These are phyloP conservation scores for Rhodomyrtus psidioides DNA, from an alignment of 441 rosid species.

Conservation along the genomic window DNA sequence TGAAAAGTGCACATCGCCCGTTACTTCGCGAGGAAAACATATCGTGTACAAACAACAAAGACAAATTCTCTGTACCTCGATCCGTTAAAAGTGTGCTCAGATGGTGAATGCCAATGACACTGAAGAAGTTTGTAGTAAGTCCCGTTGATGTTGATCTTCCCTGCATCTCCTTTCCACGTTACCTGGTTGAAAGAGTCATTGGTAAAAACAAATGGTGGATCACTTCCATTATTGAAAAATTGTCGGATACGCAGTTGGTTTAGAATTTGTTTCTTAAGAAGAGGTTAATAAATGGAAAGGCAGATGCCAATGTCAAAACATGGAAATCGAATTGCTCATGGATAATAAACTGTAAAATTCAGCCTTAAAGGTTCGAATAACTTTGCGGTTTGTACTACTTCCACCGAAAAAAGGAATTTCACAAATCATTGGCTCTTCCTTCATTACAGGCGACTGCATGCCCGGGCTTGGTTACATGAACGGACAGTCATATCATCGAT, in stretches of 20 bases:
- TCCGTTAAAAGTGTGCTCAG: constrained; percentile 54
- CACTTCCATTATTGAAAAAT: neutral
- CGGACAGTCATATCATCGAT: neutral
- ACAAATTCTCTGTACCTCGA: constrained; percentile 19
- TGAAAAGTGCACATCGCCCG: neutral
- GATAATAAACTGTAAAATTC: neutral
- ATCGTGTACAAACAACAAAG: neutral
- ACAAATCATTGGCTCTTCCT: neutral
- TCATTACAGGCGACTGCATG: neutral
- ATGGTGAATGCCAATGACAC: constrained; percentile 65
- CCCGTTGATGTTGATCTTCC: constrained; percentile 32
- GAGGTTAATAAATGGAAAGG: neutral
- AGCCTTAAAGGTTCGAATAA: neutral
- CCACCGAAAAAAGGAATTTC: neutral
- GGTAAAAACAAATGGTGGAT: neutral
- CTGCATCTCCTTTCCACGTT: constrained; percentile 55
- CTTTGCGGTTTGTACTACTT: neutral
- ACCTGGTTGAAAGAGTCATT: constrained; percentile 23
- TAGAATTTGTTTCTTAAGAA: neutral
- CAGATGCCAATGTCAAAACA: neutral
- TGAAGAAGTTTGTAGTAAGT: constrained; percentile 28
- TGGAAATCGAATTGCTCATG: neutral
- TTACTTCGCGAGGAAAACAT: neutral
- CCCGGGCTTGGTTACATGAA: neutral
- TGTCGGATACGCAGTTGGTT: neutral